Base-by-base conservation (phyloP, 2,329 filamentous ascomycete species). In the Neocucurbitaria cava region DNA sequence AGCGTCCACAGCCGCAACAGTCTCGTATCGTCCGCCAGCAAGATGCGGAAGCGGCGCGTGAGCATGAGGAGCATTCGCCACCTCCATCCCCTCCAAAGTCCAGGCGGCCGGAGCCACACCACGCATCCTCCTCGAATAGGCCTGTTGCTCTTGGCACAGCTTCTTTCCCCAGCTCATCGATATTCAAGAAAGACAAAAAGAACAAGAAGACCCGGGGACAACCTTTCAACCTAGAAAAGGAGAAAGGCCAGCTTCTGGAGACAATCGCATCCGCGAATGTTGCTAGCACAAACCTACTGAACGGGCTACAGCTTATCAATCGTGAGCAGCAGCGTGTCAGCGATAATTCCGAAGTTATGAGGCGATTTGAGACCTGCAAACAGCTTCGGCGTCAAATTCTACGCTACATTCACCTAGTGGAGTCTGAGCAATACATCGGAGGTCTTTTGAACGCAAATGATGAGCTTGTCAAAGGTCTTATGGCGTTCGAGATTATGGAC, bases 401-500 rank as follows among this genome's bases (percentile, higher is more conserved):
- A 35, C 89, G 92, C 51, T 98, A 97, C 73, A 96, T 98, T 59
- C 92, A 98, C 70, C 85, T 92, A 46, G 89, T 98, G 11, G 91
- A 96, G 72, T 89, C 73, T 2, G 94, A 98, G 70, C 88, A 98
- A 69, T 97, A 90, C 83, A 87, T 99, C 8, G 95, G 94, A 38
- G 89, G 91, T 56, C 83, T 99, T 4, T 87, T 99, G 17, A 91
- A 95, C 68, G 93, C 94, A 61, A 98, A 99, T 68, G 95, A 99
- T 68, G 91, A 96, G 76, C 87, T 99, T n/a, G 91, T 98, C 36
- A 89, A 89, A 58, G 92, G 93, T 1, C 83, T 99, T 52, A 96
- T 96, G 86, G 90, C 92, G 0, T 99, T 92, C 70, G 94, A 98
- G 76, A 91, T 97, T 65, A 85, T 98, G 59, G 94, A 99, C 72